phyloP scores from a whole-genome alignment of 345 rosid species.

The Brassica incana region DNA sequence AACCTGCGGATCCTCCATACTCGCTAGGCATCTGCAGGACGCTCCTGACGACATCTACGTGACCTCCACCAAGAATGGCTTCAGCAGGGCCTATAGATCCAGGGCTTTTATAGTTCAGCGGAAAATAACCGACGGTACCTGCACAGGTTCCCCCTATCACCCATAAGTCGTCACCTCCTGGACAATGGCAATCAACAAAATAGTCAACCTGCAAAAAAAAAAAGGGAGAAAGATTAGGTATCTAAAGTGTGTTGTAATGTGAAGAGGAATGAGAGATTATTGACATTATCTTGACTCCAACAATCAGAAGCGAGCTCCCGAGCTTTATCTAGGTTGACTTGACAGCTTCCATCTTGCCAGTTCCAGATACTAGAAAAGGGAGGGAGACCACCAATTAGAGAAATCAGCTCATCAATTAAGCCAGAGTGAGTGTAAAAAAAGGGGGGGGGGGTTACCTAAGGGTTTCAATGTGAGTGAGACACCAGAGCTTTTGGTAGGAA shows the following conservation, averaged over 20 bases:
- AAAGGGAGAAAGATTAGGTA: background rate
- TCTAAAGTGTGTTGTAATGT: background rate
- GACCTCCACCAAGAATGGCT: constrained; percentile 87
- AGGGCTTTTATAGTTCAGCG: constrained; percentile 49
- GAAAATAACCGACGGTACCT: constrained; percentile 82
- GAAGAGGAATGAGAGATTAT: background rate
- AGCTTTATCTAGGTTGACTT: constrained; percentile 69
- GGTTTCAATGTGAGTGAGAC: constrained; percentile 90
- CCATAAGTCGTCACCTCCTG: constrained; percentile 73
- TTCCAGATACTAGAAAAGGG: constrained; percentile 64
- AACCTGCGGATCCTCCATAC: constrained; percentile 45
- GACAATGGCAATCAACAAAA: constrained; percentile 78
- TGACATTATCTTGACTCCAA: constrained; percentile 73
- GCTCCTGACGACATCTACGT: constrained; percentile 65
- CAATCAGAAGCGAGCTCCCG: constrained; percentile 73
- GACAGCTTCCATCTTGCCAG: constrained; percentile 65
- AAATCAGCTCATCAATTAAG: background rate
- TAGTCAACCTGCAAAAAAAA: constrained; percentile 71
- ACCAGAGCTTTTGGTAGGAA: constrained; percentile 70
- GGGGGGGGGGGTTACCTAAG: constrained; percentile 57
- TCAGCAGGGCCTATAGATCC: constrained; percentile 59
- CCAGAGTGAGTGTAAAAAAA: background rate
- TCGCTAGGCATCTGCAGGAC: constrained; percentile 61
- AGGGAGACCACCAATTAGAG: background rate
- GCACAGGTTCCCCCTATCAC: constrained; percentile 81